Evolutionary conservation across 2,329 filamentous ascomycete genomes (phyloP).

Genomic region (Fusarium lyarnte): DNA sequence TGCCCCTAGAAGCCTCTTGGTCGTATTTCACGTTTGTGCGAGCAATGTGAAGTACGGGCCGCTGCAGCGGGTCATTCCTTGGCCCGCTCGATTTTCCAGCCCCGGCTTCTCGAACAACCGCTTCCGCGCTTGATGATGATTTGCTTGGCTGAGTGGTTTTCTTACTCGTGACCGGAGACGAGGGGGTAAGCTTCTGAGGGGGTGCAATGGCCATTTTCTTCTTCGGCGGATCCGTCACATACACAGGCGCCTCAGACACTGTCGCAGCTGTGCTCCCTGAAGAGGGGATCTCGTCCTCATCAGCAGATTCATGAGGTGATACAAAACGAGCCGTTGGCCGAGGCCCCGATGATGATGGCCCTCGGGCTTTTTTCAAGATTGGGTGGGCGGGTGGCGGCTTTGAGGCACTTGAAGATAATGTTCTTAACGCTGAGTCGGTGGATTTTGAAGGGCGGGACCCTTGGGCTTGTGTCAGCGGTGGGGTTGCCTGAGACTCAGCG

Average conservation of each 20-base stretch:
- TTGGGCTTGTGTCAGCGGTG: constrained; percentile 26
- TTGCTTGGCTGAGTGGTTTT: constrained; percentile 58
- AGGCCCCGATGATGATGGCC: constrained; percentile 62
- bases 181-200: constrained; percentile 56
- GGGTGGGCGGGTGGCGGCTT: constrained; percentile 62
- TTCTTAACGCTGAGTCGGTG: constrained; percentile 35
- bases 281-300: constrained; percentile 54
- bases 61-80: constrained; percentile 39
- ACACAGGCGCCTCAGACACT: constrained; percentile 44
- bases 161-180: constrained; percentile 55
- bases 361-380: constrained; percentile 68
- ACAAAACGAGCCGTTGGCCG: constrained; percentile 70
- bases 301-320: constrained; percentile 61
- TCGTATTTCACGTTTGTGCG: constrained; percentile 36
- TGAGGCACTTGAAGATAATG: constrained; percentile 53
- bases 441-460: constrained; percentile 31
- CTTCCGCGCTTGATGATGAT: constrained; percentile 45
- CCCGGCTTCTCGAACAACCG: constrained; percentile 46
- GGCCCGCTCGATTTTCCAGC: constrained; percentile 33
- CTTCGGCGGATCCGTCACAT: constrained; percentile 42
- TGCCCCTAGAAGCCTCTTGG: background rate
- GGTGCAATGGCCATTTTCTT: constrained; percentile 40
- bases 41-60: constrained; percentile 40
- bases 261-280: constrained; percentile 53
- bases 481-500: constrained; percentile 25